Evolutionary conservation across 495 filamentous ascomycete species (phyloP), one percentile per base, ranked within the genome.

Genomic region (Neurospora tetraspora): DNA sequence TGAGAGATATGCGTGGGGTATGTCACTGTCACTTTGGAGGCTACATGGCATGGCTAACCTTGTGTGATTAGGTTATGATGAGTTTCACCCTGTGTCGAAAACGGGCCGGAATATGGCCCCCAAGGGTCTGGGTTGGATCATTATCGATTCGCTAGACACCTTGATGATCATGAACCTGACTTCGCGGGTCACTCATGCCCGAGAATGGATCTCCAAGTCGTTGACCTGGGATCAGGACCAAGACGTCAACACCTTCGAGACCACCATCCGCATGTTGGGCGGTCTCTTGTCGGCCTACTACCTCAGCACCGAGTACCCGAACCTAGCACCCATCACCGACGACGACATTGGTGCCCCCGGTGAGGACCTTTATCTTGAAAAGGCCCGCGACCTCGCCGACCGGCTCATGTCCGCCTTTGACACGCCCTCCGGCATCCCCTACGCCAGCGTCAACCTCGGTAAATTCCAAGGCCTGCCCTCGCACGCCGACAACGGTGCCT

Each of bases 131-230:
- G 96, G 96, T 8, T 99, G 96, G 96, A 98, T 98, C 73, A 98
- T 99, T 69, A 91, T 99, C 39, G 96, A 99, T 82, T 89, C 94
- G 65, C 83, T 99, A 65, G 96, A 99, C 80, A 98, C 96, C 18
- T 83, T 98, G 86, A 98, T 99, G 84, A 83, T 99, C 71, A 99
- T 99, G 96, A 99, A 99, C 77, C 84, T 97, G 65, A 98, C 96
- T 12, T 93, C 88, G 27, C 88, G 94, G 72, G 88, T 99, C 37
- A 86, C 89, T 36, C 91, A 96, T 78, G 94, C 96, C 47, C 88
- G 94, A 39, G 87, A 97, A 76, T 99, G 96, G 96, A 90, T 99
- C 68, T 85, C 92, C n/a, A 90, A 88, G 12, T 88, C 88, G 2
- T 83, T 98, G 71, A 89, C 88, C 18, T 98, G 96, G 80, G 89